phyloP scores from a whole-genome alignment of 2,329 filamentous ascomycete genomes.

The Pseudogymnoascus pannorum region DNA sequence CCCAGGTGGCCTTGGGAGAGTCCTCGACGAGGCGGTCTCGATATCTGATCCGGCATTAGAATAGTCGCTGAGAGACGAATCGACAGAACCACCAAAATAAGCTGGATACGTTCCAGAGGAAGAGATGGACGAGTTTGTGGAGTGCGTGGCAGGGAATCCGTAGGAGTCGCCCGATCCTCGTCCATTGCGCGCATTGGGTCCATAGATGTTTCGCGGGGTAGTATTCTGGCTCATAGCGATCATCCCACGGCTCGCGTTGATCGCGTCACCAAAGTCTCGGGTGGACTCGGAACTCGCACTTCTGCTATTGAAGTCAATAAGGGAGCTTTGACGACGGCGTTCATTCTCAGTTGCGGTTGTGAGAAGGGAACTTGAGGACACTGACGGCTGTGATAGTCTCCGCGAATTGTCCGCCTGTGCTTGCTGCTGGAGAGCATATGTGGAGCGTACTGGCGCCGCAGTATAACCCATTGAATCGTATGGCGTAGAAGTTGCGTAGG shows the following conservation, averaged over 20 bases:
- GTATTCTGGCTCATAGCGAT: constrained; percentile 94
- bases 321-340: constrained; percentile 48
- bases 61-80: constrained; percentile 84
- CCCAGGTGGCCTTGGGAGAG: constrained; percentile 32
- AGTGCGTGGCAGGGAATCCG: constrained; percentile 80
- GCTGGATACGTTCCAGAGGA: constrained; percentile 71
- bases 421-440: constrained; percentile 46
- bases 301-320: constrained; percentile 58
- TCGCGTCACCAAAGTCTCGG: constrained; percentile 74
- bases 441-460: constrained; percentile 53
- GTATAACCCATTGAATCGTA: constrained; percentile 75
- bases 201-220: constrained; percentile 85
- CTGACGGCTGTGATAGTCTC: constrained; percentile 81
- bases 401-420: constrained; percentile 49
- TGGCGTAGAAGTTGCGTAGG: constrained; percentile 43
- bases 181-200: constrained; percentile 50
- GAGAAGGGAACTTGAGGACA: constrained; percentile 47
- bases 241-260: constrained; percentile 92
- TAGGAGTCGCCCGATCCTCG: constrained; percentile 79
- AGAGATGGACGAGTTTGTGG: constrained; percentile 84
- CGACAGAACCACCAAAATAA: constrained; percentile 80
- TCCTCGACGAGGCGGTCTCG: constrained; percentile 53
- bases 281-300: constrained; percentile 49
- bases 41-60: constrained; percentile 84
- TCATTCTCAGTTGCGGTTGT: constrained; percentile 21